Evolutionary conservation across 441 rosid species (phyloP), one percentile per base, ranked within the genome.

Genomic region (Codiaeum variegatum): DNA sequence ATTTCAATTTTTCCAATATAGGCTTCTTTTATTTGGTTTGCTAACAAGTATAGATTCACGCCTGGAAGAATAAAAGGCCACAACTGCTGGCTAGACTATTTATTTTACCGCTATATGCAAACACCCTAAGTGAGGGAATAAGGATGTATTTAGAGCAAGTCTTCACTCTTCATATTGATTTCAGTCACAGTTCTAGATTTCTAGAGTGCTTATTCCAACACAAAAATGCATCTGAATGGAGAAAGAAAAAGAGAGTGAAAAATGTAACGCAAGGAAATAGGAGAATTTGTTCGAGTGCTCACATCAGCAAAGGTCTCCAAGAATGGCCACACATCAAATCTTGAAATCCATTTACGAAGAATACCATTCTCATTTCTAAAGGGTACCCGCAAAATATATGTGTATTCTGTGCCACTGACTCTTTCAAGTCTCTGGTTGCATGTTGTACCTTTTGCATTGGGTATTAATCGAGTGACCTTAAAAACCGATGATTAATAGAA

Each of bases 281-380:
- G 11, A 15, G 9, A n/a, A 11, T n/a, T 32, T 36, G 3, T 63
- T 46, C 10, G 6, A 51, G 16, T 26, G 38, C 65, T 77, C 84
- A 80, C 93, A 85, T 83, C 78, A 24, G 93, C 89, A 71, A 87
- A 90, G 29, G 79, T 88, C 84, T 88, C 91, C 59, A 88, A 81
- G 67, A 85, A 88, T 60, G 91, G 93, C 88, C 90, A 63, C 49
- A 63, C 49, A 71, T 88, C 90, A 82, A 90, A 90, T 78, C 93
- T 84, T 40, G 96, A 90, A 73, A 88, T 86, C 93, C 91, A 88
- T 70, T 87, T 85, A 38, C 85, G 89, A 36, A 88, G 88, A 73
- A 87, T 77, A 21, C 90, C 87, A 60, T 84, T 83, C 49, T 83
- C 89, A 32, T 86, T 79, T 75, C 92, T 85, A 79, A 90, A 90